phyloP scores from a whole-genome alignment of 305 asterid species.

The Plantago coronopus region DNA sequence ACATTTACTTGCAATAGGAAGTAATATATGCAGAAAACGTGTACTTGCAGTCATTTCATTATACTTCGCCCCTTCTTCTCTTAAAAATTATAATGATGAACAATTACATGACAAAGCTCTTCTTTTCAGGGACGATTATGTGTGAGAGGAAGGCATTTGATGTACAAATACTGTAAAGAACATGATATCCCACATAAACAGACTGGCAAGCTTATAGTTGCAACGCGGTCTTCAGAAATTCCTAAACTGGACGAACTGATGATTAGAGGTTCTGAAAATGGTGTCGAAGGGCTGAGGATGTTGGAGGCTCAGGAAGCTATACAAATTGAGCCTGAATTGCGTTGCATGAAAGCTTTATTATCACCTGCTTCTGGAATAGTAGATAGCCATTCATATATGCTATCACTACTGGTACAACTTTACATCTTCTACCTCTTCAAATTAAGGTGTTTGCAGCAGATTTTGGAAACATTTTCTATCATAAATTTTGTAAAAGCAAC shows the following conservation, averaged over 20 bases:
- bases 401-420: constrained; percentile 57
- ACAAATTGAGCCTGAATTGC: constrained; percentile 58
- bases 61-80: background rate
- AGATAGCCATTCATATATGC: constrained; percentile 70
- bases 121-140: constrained; percentile 57
- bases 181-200: constrained; percentile 60
- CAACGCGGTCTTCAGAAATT: constrained; percentile 61
- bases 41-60: too few relatives aligned
- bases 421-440: constrained; percentile 3
- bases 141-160: constrained; percentile 62
- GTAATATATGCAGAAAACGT: too few relatives aligned
- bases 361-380: constrained; percentile 75
- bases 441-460: background rate
- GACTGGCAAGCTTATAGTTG: constrained; percentile 87
- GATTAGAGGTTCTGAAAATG: constrained; percentile 59
- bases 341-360: constrained; percentile 61
- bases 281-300: constrained; percentile 61
- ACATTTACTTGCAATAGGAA: too few relatives aligned
- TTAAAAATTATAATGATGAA: background rate
- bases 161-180: constrained; percentile 63
- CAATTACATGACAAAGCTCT: background rate
- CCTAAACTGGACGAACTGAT: constrained; percentile 52
- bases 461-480: background rate
- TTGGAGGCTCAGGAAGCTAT: constrained; percentile 59
- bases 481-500: background rate